These are phyloP conservation scores for Selenicereus undatus DNA, from an alignment of 148 eudicot species.

Conservation along the genomic window DNA sequence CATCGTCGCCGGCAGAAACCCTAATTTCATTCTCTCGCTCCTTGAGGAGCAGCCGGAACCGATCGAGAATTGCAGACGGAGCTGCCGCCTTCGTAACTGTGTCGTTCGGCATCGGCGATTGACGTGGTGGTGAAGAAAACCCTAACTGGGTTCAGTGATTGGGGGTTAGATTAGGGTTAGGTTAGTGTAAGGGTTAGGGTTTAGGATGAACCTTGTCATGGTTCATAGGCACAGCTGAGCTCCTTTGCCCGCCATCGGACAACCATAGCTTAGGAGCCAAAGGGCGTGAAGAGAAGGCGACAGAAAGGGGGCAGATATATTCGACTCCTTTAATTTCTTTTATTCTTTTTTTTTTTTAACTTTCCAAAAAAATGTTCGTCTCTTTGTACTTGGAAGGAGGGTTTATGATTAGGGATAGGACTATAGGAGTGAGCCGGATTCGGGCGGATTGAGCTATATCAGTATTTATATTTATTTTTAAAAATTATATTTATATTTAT, in stretches of 20 bases:
- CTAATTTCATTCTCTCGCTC: slow-evolving; percentile 50
- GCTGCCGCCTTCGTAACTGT: slow-evolving; percentile 26
- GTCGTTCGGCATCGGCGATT: slow-evolving; percentile 32
- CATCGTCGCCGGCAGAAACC: slow-evolving; percentile 26
- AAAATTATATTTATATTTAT: too few relatives aligned
- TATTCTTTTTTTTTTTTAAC: not conserved
- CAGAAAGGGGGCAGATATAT: not conserved
- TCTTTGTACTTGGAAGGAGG: not conserved
- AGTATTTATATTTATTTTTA: too few relatives aligned
- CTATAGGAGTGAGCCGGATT: too few relatives aligned
- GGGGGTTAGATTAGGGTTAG: slow-evolving; percentile 15
- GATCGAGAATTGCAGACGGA: slow-evolving; percentile 54
- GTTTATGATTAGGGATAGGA: not conserved
- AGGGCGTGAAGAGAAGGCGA: not conserved
- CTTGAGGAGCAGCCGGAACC: slow-evolving; percentile 49
- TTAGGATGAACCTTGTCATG: slow-evolving; percentile 4
- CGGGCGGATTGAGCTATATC: too few relatives aligned
- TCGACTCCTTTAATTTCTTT: not conserved
- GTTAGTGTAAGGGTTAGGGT: slow-evolving; percentile 24
- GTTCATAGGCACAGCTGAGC: slow-evolving; percentile 7
- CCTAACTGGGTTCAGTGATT: slow-evolving; percentile 21
- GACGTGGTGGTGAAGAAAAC: not conserved
- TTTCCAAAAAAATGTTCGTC: not conserved
- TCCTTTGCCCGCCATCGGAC: slow-evolving; percentile 22
- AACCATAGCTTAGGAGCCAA: slow-evolving; percentile 4